Base-by-base conservation (phyloP, 2,329 filamentous ascomycete species). In the Akanthomyces uredinophilus region DNA sequence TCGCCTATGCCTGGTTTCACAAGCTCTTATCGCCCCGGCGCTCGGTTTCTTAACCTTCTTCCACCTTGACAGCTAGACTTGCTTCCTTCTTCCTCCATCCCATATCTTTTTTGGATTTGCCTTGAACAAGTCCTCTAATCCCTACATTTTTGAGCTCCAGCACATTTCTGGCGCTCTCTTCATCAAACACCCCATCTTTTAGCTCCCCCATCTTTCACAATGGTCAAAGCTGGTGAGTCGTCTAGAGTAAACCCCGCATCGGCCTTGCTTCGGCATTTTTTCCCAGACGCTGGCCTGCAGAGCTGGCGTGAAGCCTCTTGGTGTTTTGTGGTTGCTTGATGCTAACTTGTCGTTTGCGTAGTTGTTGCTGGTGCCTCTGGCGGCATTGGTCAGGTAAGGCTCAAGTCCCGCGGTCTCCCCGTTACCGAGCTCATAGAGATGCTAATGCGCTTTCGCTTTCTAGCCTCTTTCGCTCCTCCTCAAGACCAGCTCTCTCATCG, bases 381-480 rank as follows among this genome's bases (percentile, higher is more conserved):
- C 81, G 95, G 95, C 82, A 99, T 99, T 87, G 95, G 94, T 79
- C 94, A 97, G 88, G 93, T 96, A 60, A 53, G 49, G 51, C 22
- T n/a, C 6, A 5, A 41, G 16, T 56, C n/a, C 5, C 46, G 7
- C 24, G 37, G 18, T 18, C 32, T 41, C 29, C 37, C 35, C 10
- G 37, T 22, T 27, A 37, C 50, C 46, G 5, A 22, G 10, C 11
- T 29, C 29, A 8, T 10, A 16, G 14, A 52, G 27, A 61, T 47
- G 63, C 68, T 71, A 63, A 71, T 63, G 63, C 65, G 54, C 62
- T 43, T 63, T 46, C 59, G 18, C 18, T 13, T 32, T 43, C 29
- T 61, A 98, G 93, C 95, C 95, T 70, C 85, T 99, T 72, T 99
- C 95, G 68, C 91, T 99, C 69, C 90, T 99, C 71, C 85, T 98